Evolutionary conservation across 2,329 filamentous ascomycete species (phyloP).

Genomic region (Talaromyces sp.): DNA sequence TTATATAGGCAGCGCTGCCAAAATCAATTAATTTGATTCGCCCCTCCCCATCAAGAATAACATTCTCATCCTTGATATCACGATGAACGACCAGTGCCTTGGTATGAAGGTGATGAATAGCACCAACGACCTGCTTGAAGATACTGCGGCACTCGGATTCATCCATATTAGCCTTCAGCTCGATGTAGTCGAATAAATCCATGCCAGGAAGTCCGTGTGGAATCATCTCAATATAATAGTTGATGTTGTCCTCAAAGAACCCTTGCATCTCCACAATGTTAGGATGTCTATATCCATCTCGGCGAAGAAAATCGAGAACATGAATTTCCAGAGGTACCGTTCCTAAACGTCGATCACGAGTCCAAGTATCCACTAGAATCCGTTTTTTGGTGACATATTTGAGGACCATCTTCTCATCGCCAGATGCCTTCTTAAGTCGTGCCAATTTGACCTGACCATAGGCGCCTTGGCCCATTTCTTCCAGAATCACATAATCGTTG

Average conservation of each 20-base stretch:
- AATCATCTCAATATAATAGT: conserved; percentile 98
- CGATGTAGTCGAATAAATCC: conserved; percentile 99
- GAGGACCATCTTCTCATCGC: conserved; percentile 79
- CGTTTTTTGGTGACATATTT: conserved; percentile 98
- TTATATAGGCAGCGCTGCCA: conserved; percentile 96
- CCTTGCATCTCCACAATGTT: conserved; percentile 72
- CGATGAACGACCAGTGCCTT: conserved; percentile 92
- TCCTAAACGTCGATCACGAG: conserved; percentile 84
- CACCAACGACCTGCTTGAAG: conserved; percentile 88
- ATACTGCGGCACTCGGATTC: conserved; percentile 92
- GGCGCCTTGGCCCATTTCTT: conserved; percentile 97
- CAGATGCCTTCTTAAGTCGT: conserved; percentile 72
- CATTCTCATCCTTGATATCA: conserved; percentile 99
- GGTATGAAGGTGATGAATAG: conserved; percentile 87
- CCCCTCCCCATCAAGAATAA: conserved; percentile 92
- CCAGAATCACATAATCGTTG: conserved; percentile 84
- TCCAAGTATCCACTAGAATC: conserved; percentile 98
- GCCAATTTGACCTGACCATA: conserved; percentile 98
- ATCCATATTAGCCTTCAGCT: conserved; percentile 93
- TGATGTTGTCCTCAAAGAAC: conserved; percentile 67
- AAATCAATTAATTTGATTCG: conserved; percentile 98
- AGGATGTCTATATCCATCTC: conserved; percentile 66
- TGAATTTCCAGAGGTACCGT: conserved; percentile 97
- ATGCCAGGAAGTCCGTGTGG: conserved; percentile 94
- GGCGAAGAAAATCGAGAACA: conserved; percentile 87